Evolutionary conservation across 2,329 filamentous ascomycete species (phyloP).

Genomic region (Ascochyta rabiei): DNA sequence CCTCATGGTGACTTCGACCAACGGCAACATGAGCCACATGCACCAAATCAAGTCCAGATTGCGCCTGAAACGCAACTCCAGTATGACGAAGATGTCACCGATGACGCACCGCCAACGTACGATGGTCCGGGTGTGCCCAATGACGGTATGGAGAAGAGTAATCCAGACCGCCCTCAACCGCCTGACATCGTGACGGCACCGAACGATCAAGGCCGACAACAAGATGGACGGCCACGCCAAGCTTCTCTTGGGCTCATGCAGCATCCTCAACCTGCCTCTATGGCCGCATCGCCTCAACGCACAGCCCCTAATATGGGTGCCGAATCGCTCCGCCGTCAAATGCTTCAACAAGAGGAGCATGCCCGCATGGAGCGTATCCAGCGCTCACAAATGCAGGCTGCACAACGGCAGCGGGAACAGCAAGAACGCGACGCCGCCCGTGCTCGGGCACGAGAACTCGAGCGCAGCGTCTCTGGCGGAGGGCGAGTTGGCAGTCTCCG

Average conservation of each 20-base stretch:
- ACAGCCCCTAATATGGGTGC: slow-evolving; percentile 46
- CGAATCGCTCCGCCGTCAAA: slow-evolving; percentile 42
- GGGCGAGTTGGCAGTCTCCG: slow-evolving; percentile 40
- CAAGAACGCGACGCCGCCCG: slow-evolving; percentile 38
- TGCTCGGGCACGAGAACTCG: slow-evolving; percentile 42
- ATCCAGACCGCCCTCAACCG: slow-evolving; percentile 33
- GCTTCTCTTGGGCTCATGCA: slow-evolving; percentile 43
- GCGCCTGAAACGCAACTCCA: slow-evolving; percentile 14
- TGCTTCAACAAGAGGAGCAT: slow-evolving; percentile 43
- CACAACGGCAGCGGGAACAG: slow-evolving; percentile 29
- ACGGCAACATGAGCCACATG: slow-evolving; percentile 9
- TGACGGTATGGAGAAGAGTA: slow-evolving; percentile 42
- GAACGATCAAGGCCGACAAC: slow-evolving; percentile 10
- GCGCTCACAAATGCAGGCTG: slow-evolving; percentile 34
- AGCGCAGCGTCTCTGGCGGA: slow-evolving; percentile 43
- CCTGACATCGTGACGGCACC: slow-evolving; percentile 37
- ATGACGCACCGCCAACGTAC: slow-evolving; percentile 45
- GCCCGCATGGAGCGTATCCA: slow-evolving; percentile 41
- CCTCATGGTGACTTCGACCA: slow-evolving; percentile 15
- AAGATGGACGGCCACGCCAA: slow-evolving; percentile 39
- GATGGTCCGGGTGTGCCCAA: slow-evolving; percentile 38
- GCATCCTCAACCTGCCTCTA: slow-evolving; percentile 47
- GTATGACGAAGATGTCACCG: slow-evolving; percentile 30
- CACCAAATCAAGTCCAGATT: slow-evolving; percentile 5
- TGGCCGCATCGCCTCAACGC: slow-evolving; percentile 47